Percentiles rank a stretch among this genome's conserved stretches.
Conservation (phyloP, 1,139 yeast species). For the Kurtzmaniella natalensis region DNA sequence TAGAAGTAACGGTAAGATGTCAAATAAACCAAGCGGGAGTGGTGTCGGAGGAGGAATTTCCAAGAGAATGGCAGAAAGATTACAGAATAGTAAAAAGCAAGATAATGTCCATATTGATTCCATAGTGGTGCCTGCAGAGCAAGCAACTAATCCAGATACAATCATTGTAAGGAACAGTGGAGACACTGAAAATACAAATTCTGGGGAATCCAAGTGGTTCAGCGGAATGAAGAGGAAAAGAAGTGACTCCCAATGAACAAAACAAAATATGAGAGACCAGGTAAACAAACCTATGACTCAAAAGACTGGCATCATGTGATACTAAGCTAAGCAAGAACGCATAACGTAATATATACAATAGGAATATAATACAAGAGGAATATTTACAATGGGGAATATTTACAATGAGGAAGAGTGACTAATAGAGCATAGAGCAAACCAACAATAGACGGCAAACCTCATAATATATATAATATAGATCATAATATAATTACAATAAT, state of each 20-base stretch:
- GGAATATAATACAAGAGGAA: too few relatives aligned
- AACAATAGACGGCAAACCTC: too few relatives aligned
- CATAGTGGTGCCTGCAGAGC: not conserved
- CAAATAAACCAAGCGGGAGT: slow-evolving; percentile 13
- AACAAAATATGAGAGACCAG: not conserved
- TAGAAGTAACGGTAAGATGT: slow-evolving; percentile 18
- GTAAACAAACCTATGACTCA: too few relatives aligned
- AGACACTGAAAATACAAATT: not conserved
- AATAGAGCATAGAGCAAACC: too few relatives aligned
- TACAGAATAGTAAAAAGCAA: slow-evolving; percentile 17
- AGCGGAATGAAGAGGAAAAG: slow-evolving; percentile 8
- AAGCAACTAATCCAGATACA: too few relatives aligned
- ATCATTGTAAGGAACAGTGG: not conserved
- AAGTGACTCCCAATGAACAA: not conserved
- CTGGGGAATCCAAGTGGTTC: slow-evolving; percentile 6
- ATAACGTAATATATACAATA: too few relatives aligned
- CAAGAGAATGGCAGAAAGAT: slow-evolving; percentile 47
- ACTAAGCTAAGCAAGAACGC: too few relatives aligned
- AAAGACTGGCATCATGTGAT: too few relatives aligned
- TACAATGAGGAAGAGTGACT: too few relatives aligned
- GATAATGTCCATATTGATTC: slow-evolving; percentile 3
- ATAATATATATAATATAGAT: too few relatives aligned
- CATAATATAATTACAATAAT: too few relatives aligned
- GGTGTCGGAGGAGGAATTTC: slow-evolving; percentile 48
- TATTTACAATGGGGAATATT: too few relatives aligned